Evolutionary conservation across 2,329 filamentous ascomycete species (phyloP).

Genomic region (Sarocladium oryzae): DNA sequence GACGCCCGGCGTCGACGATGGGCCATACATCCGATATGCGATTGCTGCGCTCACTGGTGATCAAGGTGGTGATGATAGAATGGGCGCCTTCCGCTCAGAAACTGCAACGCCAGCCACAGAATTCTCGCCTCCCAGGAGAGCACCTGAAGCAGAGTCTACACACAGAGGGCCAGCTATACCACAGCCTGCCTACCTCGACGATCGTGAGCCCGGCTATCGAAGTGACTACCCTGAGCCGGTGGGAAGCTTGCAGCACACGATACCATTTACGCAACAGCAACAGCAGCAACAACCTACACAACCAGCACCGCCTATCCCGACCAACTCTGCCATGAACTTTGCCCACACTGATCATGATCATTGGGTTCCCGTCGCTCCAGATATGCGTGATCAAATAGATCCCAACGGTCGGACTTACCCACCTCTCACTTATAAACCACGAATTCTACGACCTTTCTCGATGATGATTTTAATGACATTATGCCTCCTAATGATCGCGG

Average conservation of each 20-base stretch:
- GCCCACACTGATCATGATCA: slow-evolving; percentile 12
- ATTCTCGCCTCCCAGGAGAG: slow-evolving; percentile 18
- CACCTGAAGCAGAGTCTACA: slow-evolving; percentile 13
- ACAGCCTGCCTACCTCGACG: slow-evolving; percentile 16
- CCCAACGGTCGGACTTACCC: slow-evolving; percentile 33
- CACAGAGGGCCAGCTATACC: neutral
- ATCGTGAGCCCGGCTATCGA: neutral
- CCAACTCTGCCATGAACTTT: slow-evolving; percentile 5
- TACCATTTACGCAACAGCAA: neutral
- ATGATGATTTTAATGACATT: slow-evolving; percentile 54
- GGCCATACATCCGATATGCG: slow-evolving; percentile 83
- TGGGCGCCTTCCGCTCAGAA: slow-evolving; percentile 41
- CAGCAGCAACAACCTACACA: neutral
- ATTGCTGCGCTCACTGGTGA: slow-evolving; percentile 79
- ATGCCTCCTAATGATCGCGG: slow-evolving; percentile 64
- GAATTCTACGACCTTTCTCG: slow-evolving; percentile 60
- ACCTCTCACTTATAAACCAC: slow-evolving; percentile 63
- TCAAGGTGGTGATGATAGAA: slow-evolving; percentile 50
- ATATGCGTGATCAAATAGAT: slow-evolving; percentile 28
- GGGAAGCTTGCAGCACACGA: neutral
- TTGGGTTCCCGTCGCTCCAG: slow-evolving; percentile 29
- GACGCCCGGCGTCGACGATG: slow-evolving; percentile 77
- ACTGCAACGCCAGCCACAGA: slow-evolving; percentile 17
- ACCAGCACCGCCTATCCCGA: neutral
- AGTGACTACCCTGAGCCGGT: slow-evolving; percentile 1